Base-by-base conservation (phyloP, 805 yeast genomes). In the Torulaspora indica region DNA sequence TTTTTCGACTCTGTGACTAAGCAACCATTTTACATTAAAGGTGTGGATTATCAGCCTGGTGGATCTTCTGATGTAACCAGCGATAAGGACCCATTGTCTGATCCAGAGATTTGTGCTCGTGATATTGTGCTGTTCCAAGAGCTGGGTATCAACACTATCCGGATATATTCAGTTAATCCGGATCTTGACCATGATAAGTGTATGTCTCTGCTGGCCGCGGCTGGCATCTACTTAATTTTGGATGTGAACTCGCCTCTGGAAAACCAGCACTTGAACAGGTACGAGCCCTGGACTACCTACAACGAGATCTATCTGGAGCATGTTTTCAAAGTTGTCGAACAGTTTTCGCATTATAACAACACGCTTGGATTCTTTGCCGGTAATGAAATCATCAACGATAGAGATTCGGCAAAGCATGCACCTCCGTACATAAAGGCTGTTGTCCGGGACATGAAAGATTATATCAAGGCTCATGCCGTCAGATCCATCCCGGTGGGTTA, bases 1-100 rank as follows among this genome's bases (percentile, higher is more conserved):
- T 91, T 91, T 57, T 73, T 80, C 40, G 89, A 90, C 56, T 73
- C 88, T 1, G 76, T 79, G 5, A 85, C 95, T 1, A 72, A 77
- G 27, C 80, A 81, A 48, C 90, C 90, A 7, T 90, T 91, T 59
- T 81, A 74, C 55, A 74, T 90, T 29, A 82, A 78, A 63, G 98
- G 98, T 14, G 85, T 91, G 1, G 98, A 91, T 63, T 90, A 90
- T 60, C 97, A 91, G 59, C 97, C 97, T 0, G 97, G 97, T 8
- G 98, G 97, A 0, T 82, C 95, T 0, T 81, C 95, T 0, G 90
- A 81, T 0, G 81, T 80, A 18, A 69, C 69, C n/a, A 64, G 57
- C 3, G 48, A 56, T 5, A 60, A 54, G 8, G 98, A 91, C 60
- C 96, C 96, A 0, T 70, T 91, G 34, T 82, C 95, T 2, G 82